These are phyloP conservation scores for Prunus mume DNA, from an alignment of 306 rosid species.

Conservation along the genomic window DNA sequence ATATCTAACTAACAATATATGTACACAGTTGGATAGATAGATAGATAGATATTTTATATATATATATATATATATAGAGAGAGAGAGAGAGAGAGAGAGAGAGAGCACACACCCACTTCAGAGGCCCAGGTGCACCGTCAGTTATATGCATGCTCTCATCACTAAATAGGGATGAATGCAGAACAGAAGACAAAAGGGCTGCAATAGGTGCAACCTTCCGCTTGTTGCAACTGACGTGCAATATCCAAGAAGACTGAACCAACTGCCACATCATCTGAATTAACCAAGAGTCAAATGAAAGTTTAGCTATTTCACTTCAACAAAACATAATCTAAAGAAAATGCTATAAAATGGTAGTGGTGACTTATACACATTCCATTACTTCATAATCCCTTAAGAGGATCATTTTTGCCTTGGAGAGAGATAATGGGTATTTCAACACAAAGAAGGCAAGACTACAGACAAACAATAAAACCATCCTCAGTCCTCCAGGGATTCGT, in stretches of 20 bases:
- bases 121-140: constrained; percentile 68
- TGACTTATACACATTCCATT: not conserved
- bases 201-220: constrained; percentile 93
- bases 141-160: constrained; percentile 75
- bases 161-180: constrained; percentile 72
- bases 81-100: constrained; percentile 20
- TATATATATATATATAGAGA: not conserved
- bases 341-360: not conserved
- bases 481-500: not conserved
- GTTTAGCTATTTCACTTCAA: constrained; percentile 4
- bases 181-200: constrained; percentile 86
- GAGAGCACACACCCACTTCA: constrained; percentile 80
- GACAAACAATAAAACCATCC: not conserved
- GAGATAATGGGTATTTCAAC: not conserved
- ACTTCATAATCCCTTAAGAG: not conserved
- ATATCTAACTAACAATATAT: no score
- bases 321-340: constrained; percentile 9
- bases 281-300: constrained; percentile 26
- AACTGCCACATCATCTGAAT: constrained; percentile 87
- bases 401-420: not conserved
- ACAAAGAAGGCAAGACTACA: not conserved
- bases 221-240: constrained; percentile 89
- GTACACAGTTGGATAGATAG: no score
- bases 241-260: constrained; percentile 89
- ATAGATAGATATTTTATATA: not conserved